Evolutionary conservation across 2,329 filamentous ascomycete species (phyloP).

Genomic region (Alternaria panax): DNA sequence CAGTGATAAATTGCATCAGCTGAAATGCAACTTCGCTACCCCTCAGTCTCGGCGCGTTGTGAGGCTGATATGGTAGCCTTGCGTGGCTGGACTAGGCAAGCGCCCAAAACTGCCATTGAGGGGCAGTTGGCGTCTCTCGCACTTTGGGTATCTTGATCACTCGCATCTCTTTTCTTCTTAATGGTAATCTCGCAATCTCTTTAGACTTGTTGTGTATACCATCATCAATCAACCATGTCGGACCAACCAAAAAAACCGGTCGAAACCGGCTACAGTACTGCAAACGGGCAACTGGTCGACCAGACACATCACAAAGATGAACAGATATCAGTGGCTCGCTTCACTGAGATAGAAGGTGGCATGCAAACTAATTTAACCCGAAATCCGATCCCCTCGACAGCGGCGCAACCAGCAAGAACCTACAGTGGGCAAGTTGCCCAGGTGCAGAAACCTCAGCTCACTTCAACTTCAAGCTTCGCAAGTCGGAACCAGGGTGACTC

Average conservation of each 20-base stretch:
- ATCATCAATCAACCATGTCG: not conserved
- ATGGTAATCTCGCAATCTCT: not conserved
- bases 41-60: no score
- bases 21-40: no score
- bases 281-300: not conserved
- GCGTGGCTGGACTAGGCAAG: no score
- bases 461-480: not conserved
- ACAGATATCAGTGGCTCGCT: not conserved
- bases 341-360: not conserved
- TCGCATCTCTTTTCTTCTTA: not conserved
- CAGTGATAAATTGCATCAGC: no score
- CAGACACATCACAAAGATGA: not conserved
- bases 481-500: not conserved
- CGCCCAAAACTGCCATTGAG: no score
- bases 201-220: not conserved
- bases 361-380: not conserved
- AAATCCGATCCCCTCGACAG: not conserved
- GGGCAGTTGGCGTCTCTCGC: not conserved
- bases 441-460: not conserved
- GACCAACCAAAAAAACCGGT: not conserved
- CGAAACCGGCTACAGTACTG: not conserved
- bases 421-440: not conserved
- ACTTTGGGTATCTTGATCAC: not conserved
- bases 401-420: not conserved
- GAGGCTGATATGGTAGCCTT: no score